These are phyloP conservation scores for Staphylotrichum tortipilum DNA, from an alignment of 495 filamentous ascomycete genomes.

Conservation along the genomic window DNA sequence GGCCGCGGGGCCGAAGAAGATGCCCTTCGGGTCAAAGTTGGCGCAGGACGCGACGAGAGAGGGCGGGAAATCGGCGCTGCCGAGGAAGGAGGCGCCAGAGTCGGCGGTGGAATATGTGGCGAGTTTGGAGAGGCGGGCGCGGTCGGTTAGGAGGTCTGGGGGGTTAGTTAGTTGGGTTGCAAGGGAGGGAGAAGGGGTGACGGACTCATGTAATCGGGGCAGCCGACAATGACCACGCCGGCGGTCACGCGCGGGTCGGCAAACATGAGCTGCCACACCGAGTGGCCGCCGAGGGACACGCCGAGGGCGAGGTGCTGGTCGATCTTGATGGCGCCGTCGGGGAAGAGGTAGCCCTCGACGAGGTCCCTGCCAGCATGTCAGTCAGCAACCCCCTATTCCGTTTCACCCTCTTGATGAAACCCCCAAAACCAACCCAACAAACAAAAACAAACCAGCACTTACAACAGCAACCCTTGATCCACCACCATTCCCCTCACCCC, in stretches of 20 bases:
- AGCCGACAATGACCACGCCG: constrained; percentile 74
- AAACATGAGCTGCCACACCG: constrained; percentile 73
- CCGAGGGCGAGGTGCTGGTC: constrained; percentile 68
- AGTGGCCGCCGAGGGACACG: constrained; percentile 80
- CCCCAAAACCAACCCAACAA: no score
- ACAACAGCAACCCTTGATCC: constrained; percentile 50
- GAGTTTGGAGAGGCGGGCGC: constrained; percentile 64
- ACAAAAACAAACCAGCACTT: neutral
- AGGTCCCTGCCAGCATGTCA: constrained; percentile 50
- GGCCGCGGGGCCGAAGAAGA: constrained; percentile 48
- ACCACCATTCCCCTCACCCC: constrained; percentile 54
- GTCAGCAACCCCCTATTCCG: neutral
- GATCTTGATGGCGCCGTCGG: constrained; percentile 36
- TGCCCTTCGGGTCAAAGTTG: constrained; percentile 59
- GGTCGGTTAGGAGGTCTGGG: constrained; percentile 60
- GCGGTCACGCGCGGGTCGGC: constrained; percentile 68
- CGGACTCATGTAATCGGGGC: constrained; percentile 70
- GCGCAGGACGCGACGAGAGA: constrained; percentile 54
- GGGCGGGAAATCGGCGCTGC: constrained; percentile 64
- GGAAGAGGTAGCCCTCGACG: constrained; percentile 69
- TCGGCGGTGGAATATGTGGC: constrained; percentile 44
- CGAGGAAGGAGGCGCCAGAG: constrained; percentile 57
- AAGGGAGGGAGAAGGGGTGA: no score
- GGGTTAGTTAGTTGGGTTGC: no score
- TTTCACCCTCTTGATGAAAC: no score